Conservation (phyloP, 2,329 filamentous ascomycete genomes). For the Beauveria australis region DNA sequence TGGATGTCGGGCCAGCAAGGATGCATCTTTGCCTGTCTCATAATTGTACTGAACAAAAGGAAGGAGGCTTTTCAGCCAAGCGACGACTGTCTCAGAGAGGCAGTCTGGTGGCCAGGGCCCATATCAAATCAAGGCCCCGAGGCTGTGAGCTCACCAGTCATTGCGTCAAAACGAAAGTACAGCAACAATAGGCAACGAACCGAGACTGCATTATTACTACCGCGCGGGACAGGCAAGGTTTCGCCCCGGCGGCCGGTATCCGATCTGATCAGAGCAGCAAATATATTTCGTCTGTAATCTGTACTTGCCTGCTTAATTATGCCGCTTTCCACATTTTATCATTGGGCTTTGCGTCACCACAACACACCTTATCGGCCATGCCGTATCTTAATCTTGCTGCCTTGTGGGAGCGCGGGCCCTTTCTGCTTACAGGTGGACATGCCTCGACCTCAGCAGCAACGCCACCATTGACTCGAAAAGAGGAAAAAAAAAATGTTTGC, state of each 20-base stretch:
- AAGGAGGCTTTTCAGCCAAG: background rate
- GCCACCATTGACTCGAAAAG: background rate
- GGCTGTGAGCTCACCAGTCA: background rate
- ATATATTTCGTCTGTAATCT: background rate
- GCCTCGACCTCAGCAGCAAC: background rate
- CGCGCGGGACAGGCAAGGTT: background rate
- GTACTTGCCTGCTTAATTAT: background rate
- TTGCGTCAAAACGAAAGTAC: background rate
- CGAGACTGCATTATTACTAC: background rate
- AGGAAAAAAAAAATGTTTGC: background rate
- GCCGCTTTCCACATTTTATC: background rate
- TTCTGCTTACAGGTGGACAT: background rate
- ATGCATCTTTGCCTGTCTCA: background rate
- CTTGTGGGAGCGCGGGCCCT: background rate
- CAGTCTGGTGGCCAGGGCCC: background rate
- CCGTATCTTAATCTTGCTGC: conserved; percentile 6
- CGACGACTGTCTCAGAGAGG: background rate
- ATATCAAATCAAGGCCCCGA: no score
- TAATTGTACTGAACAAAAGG: background rate
- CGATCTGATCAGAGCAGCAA: background rate
- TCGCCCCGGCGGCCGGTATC: conserved; percentile 6
- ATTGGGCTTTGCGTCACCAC: background rate
- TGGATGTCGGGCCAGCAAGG: background rate
- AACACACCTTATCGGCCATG: conserved; percentile 2
- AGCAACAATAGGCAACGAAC: background rate